A percentile compares a stretch with the other conserved stretches of the same genome.
Evolutionary conservation across 805 yeast species (phyloP).

Genomic region (Yarrowia alimentaria): DNA sequence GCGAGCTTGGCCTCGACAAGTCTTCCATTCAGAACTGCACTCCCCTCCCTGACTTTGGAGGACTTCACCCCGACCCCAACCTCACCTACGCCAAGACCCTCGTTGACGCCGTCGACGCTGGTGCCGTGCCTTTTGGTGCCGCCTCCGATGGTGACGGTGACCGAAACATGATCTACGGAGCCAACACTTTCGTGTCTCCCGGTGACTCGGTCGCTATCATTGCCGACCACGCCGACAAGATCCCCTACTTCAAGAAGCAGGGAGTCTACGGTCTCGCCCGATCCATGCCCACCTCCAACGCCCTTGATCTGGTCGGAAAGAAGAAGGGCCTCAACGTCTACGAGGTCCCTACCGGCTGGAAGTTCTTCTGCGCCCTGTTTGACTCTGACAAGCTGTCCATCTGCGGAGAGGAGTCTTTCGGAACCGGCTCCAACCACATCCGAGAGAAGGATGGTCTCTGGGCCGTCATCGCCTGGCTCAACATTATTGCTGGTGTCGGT

Average conservation of each 20-base stretch:
- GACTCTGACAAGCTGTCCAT: constrained; percentile 91
- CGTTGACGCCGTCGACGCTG: constrained; percentile 80
- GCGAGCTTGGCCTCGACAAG: constrained; percentile 75
- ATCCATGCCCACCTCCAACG: constrained; percentile 96
- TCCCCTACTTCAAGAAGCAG: constrained; percentile 84
- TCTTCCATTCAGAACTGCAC: constrained; percentile 71
- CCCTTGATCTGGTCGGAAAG: constrained; percentile 87
- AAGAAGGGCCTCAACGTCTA: constrained; percentile 69
- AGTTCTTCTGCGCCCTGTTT: constrained; percentile 91
- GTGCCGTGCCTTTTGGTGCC: constrained; percentile 88
- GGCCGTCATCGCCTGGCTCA: constrained; percentile 98
- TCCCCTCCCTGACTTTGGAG: constrained; percentile 92
- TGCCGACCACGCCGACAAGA: constrained; percentile 85
- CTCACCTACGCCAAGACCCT: constrained; percentile 87
- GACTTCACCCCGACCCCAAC: constrained; percentile 97
- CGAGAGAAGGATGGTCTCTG: constrained; percentile 97
- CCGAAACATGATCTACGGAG: constrained; percentile 97
- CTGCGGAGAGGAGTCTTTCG: constrained; percentile 98
- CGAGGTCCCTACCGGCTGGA: constrained; percentile 99
- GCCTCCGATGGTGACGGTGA: constrained; percentile 99
- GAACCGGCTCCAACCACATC: constrained; percentile 96
- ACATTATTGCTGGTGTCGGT: constrained; percentile 83
- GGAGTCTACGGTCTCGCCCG: constrained; percentile 94
- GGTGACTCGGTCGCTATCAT: constrained; percentile 98
- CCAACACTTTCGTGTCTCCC: constrained; percentile 91